Conservation (phyloP, 306 rosid species). For the Casuarina cunninghamiana region DNA sequence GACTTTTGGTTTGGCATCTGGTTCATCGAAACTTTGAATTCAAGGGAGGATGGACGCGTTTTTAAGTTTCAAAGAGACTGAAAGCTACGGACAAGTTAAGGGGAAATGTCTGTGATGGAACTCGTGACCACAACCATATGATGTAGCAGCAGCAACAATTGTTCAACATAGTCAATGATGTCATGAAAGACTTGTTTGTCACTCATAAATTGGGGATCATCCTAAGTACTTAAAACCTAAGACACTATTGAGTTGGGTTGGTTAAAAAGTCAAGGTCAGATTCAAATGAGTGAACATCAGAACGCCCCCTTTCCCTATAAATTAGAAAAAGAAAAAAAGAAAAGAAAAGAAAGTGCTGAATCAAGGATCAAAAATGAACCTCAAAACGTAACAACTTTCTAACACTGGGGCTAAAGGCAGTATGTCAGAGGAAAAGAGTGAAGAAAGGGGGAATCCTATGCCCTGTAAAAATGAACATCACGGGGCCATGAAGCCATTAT, state of each 20-base stretch:
- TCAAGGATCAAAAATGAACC: neutral
- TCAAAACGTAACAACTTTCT: neutral
- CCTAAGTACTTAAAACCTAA: neutral
- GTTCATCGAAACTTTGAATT: neutral
- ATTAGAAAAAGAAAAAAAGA: neutral
- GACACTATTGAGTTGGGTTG: neutral
- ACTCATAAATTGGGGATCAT: neutral
- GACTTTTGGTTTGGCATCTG: neutral
- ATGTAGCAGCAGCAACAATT: neutral
- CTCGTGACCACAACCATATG: neutral
- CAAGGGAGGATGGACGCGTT: neutral
- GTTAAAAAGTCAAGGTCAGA: neutral
- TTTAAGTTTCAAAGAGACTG: neutral
- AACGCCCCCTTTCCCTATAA: neutral
- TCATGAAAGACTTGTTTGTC: neutral
- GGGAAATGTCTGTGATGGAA: neutral
- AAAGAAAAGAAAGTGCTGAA: neutral
- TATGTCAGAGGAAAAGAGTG: neutral
- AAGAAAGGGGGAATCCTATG: neutral
- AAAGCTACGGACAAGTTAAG: neutral
- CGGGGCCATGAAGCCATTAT: neutral
- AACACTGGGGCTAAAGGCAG: neutral
- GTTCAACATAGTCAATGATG: neutral
- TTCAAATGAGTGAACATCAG: neutral
- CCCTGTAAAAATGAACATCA: neutral